These are phyloP conservation scores for Sporothrix globosa DNA, from an alignment of 2,329 filamentous ascomycete genomes.

Conservation along the genomic window DNA sequence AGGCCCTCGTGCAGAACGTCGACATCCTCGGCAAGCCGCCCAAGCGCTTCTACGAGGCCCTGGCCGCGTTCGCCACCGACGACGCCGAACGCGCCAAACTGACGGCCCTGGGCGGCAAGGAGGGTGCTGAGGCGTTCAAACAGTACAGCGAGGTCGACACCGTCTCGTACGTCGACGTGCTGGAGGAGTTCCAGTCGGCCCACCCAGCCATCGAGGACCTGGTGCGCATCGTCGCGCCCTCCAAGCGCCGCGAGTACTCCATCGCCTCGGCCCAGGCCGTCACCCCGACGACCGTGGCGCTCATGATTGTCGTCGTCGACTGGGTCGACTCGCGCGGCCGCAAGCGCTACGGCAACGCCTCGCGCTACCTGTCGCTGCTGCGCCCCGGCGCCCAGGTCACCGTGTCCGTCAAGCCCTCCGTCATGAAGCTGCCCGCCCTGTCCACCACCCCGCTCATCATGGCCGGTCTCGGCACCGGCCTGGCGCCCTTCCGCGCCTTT, in stretches of 20 bases:
- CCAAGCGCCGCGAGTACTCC: constrained; percentile 98
- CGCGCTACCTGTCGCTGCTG: constrained; percentile 81
- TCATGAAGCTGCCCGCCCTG: constrained; percentile 94
- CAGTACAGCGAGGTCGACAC: constrained; percentile 87
- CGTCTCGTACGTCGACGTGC: constrained; percentile 84
- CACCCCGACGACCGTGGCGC: constrained; percentile 81
- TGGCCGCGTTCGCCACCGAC: constrained; percentile 83
- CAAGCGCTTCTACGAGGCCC: constrained; percentile 95
- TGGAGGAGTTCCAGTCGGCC: constrained; percentile 87
- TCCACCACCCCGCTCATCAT: constrained; percentile 95
- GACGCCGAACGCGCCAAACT: constrained; percentile 81
- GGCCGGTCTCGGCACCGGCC: constrained; percentile 96
- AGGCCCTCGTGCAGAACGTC: constrained; percentile 86
- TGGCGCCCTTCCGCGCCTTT: constrained; percentile 98
- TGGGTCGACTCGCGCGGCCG: constrained; percentile 90
- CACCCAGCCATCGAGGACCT: constrained; percentile 88
- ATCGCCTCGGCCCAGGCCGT: constrained; percentile 97
- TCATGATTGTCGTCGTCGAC: constrained; percentile 96
- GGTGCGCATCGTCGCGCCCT: constrained; percentile 79
- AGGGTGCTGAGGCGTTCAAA: constrained; percentile 90
- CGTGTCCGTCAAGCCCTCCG: constrained; percentile 93
- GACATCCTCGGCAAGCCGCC: constrained; percentile 96
- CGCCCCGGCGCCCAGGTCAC: constrained; percentile 77
- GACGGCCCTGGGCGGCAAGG: constrained; percentile 71
- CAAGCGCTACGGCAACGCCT: constrained; percentile 89